Conservation (phyloP, 148 eudicot genomes). For the Chenopodium berlandieri region DNA sequence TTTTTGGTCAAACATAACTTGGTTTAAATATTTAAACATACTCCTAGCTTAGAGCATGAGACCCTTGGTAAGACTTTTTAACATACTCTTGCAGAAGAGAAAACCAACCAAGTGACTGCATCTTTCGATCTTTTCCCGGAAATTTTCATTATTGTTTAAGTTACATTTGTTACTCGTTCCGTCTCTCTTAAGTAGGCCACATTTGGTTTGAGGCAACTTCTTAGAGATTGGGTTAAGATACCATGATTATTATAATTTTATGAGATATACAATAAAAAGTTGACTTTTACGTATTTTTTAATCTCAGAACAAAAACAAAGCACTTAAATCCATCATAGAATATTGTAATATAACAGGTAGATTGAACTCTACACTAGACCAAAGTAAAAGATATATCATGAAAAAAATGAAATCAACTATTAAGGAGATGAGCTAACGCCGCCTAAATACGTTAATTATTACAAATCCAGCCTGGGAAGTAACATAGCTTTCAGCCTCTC, state of each 20-base stretch:
- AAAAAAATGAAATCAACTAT: not conserved
- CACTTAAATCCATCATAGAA: not conserved
- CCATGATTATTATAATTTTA: too few species aligned
- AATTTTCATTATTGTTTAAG: not conserved
- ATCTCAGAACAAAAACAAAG: not conserved
- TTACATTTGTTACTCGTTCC: not conserved
- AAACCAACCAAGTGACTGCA: not conserved
- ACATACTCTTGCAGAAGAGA: not conserved
- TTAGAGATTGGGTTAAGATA: too few species aligned
- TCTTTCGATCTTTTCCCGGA: too few species aligned
- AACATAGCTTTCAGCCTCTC: not conserved
- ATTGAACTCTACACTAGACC: not conserved
- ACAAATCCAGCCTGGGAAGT: slow-evolving; percentile 10
- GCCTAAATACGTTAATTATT: not conserved
- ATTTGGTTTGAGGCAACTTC: not conserved
- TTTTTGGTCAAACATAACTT: not conserved
- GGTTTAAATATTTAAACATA: not conserved
- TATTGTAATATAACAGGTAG: not conserved
- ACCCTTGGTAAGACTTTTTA: not conserved
- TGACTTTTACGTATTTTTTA: too few species aligned
- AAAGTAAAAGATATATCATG: not conserved
- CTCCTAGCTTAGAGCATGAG: not conserved
- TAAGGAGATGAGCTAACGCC: not conserved
- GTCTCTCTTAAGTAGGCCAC: not conserved
- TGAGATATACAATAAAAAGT: too few species aligned